These are phyloP conservation scores for Punica granatum DNA, from an alignment of 345 rosid genomes.

Conservation along the genomic window DNA sequence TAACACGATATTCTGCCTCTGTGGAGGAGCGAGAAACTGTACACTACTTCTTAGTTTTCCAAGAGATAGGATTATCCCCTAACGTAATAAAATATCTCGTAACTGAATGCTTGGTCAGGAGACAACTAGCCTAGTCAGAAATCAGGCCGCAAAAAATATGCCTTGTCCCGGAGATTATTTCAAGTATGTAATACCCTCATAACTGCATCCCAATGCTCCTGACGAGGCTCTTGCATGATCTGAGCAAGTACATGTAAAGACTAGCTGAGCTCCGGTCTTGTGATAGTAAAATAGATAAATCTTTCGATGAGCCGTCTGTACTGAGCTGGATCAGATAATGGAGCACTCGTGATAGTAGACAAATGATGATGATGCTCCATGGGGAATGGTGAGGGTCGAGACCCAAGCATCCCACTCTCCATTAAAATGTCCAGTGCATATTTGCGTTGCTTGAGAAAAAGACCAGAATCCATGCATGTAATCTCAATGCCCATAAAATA, in stretches of 20 bases:
- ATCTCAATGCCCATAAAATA: neutral
- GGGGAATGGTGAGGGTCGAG: neutral
- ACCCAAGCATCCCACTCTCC: neutral
- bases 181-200: neutral
- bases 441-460: neutral
- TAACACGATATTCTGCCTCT: neutral
- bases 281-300: neutral
- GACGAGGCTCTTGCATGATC: neutral
- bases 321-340: neutral
- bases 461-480: neutral
- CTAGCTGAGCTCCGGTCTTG: neutral
- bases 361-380: neutral
- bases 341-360: neutral
- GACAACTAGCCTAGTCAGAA: neutral
- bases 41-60: neutral
- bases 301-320: neutral
- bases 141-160: neutral
- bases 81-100: neutral
- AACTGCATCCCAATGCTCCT: neutral
- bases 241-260: neutral
- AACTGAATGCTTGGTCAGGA: neutral
- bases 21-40: neutral
- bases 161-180: neutral
- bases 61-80: neutral
- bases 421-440: neutral